Percentiles rank a stretch among this genome's conserved stretches.
These are phyloP conservation scores for Candida parachauliodes DNA, from an alignment of 805 yeast genomes.

Conservation along the genomic window DNA sequence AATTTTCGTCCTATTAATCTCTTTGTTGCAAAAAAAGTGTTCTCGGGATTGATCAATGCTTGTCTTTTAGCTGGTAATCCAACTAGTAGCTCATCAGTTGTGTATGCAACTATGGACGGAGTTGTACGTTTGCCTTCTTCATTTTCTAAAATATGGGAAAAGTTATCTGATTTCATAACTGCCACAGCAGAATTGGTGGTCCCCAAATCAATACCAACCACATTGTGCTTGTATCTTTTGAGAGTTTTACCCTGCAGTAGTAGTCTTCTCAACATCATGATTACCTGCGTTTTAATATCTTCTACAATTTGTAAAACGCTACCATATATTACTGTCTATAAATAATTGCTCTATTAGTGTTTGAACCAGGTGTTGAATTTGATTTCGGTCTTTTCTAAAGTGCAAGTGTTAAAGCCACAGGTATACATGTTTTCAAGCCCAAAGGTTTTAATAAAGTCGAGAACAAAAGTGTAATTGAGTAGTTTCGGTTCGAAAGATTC, in stretches of 20 bases:
- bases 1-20: slow-evolving; percentile 73
- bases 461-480: not conserved
- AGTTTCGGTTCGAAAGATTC: not conserved
- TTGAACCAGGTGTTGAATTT: not conserved
- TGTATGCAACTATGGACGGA: slow-evolving; percentile 71
- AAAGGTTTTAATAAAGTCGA: not conserved
- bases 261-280: too few species aligned
- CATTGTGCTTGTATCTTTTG: slow-evolving; percentile 29
- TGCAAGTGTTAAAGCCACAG: not conserved
- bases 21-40: slow-evolving; percentile 80
- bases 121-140: slow-evolving; percentile 79
- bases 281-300: too few species aligned
- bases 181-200: slow-evolving; percentile 89
- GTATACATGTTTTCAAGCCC: not conserved
- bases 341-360: too few species aligned
- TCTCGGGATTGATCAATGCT: slow-evolving; percentile 68
- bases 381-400: not conserved
- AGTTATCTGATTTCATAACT: slow-evolving; percentile 53
- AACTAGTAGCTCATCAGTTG: slow-evolving; percentile 39
- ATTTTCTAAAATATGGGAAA: slow-evolving; percentile 66
- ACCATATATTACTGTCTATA: not conserved
- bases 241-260: too few species aligned
- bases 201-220: slow-evolving; percentile 80
- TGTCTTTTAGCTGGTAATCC: slow-evolving; percentile 78
- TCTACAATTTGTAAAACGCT: too few species aligned